phyloP scores from a whole-genome alignment of 1,139 yeast species.

The Eremothecium sinecaudum region DNA sequence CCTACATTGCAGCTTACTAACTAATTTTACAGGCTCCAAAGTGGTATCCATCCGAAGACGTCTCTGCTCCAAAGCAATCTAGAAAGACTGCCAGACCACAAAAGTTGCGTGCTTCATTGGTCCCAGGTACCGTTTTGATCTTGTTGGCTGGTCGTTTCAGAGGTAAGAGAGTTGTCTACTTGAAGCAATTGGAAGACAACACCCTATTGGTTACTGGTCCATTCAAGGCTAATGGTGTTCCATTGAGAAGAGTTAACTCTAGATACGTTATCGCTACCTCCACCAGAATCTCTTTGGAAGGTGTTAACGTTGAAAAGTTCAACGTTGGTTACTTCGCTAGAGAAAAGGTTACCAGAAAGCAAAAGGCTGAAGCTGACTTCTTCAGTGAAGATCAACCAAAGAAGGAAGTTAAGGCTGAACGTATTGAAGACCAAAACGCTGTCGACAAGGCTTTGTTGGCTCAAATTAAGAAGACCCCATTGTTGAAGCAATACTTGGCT shows the following conservation, averaged over 20 bases:
- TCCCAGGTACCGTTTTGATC: conserved; percentile 97
- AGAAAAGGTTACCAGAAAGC: conserved; percentile 73
- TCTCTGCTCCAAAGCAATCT: conserved; percentile 73
- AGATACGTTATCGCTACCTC: conserved; percentile 99
- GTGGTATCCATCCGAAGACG: conserved; percentile 95
- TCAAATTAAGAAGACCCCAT: conserved; percentile 95
- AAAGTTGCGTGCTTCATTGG: conserved; percentile 92
- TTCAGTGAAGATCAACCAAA: conserved; percentile 72
- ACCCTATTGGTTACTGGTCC: conserved; percentile 98
- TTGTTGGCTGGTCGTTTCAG: conserved; percentile 99
- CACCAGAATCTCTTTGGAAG: conserved; percentile 72
- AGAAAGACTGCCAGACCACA: conserved; percentile 93
- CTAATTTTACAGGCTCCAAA: conserved; percentile 54
- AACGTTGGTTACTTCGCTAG: conserved; percentile 95
- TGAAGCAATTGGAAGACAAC: conserved; percentile 97
- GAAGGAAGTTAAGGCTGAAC: conserved; percentile 81
- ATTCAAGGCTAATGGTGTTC: conserved; percentile 99
- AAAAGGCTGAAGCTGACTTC: conserved; percentile 90
- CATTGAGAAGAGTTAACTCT: conserved; percentile 98
- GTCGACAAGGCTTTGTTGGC: conserved; percentile 92
- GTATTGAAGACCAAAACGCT: conserved; percentile 95
- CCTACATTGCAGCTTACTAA: conserved; percentile 2
- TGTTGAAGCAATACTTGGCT: conserved; percentile 95
- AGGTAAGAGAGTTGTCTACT: conserved; percentile 99
- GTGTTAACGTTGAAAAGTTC: conserved; percentile 86